Evolutionary conservation across 257 asterid species (phyloP), one percentile per base, ranked within the genome.

Genomic region (Prunella vulgaris): DNA sequence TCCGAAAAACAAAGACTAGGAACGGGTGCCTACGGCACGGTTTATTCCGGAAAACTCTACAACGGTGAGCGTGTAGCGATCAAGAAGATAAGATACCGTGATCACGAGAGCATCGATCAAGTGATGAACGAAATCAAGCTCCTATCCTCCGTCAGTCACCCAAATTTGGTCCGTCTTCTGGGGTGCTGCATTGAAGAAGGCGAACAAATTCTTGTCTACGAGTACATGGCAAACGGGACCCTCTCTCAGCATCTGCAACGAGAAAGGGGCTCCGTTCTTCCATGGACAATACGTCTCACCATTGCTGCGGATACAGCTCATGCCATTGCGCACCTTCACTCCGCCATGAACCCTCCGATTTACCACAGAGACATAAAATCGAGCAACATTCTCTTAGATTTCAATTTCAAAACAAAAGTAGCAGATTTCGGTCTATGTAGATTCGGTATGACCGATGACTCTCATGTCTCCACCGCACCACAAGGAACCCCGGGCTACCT

Each of bases 401-500:
- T 20, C 80, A 82, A 82, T 76, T 93, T 84, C 89, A 87, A 75
- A 37, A 88, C 97, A 0, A 93, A 93, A 73, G 93, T 93, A 2
- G 98, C 98, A 5, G 98, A 93, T 25, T 93, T 93, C 18, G 97
- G 97, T 24, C 96, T 93, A 37, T 93, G 95, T 2, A 84, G 98
- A 75, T 78, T 90, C 24, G 98, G 97, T 10, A 84, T 90, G 96
- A 87, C 82, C 5, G 96, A 90, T 54, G 96, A 93, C 69, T 93
- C 98, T 60, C 98, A 93, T 57, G 78, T 93, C 24, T 93, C 98
- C 35, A 93, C 98, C 2, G 96, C 98, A 5, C 98, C 98, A 2
- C 98, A 92, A 63, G 98, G 98, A 30, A 92, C 98, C 14, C 98
- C 97, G 0, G 98, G 98, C 52, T 93, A 93, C 71, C 81, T 93